A percentile compares a stretch with the other conserved stretches of the same genome.
Conservation (phyloP, 192 early-diverging fungal species). For the Mortierella hygrophila region DNA sequence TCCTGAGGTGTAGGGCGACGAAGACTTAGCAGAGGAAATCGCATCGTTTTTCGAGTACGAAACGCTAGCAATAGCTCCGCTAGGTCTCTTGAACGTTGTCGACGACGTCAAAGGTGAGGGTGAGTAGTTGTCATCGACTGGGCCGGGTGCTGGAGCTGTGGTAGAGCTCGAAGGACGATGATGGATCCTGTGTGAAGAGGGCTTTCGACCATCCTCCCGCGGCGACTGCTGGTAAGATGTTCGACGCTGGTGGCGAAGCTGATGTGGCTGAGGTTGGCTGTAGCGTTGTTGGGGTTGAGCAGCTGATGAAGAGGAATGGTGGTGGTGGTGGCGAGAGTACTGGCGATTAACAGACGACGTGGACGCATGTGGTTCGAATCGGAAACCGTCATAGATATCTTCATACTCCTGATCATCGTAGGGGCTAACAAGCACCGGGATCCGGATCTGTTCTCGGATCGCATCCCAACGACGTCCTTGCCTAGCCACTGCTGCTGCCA, state of each 20-base stretch:
- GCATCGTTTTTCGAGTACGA: background rate
- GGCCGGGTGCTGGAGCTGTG: background rate
- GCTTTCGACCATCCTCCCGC: background rate
- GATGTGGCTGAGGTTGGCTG: background rate
- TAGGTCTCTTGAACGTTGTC: background rate
- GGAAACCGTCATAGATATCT: constrained; percentile 40
- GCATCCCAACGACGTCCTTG: constrained; percentile 52
- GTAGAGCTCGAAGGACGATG: background rate
- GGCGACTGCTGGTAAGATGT: background rate
- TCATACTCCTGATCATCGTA: constrained; percentile 29
- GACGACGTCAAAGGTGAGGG: background rate
- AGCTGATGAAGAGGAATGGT: background rate
- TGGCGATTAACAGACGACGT: background rate
- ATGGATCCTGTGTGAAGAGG: background rate
- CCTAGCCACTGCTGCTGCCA: constrained; percentile 45
- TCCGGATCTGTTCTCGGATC: constrained; percentile 45
- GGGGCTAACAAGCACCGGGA: constrained; percentile 31
- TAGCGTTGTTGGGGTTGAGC: background rate
- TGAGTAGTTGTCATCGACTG: background rate
- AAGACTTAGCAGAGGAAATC: background rate
- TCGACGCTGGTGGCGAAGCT: background rate
- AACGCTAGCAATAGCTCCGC: background rate
- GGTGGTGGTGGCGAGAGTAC: constrained; percentile 4
- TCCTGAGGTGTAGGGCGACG: background rate
- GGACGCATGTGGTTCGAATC: constrained; percentile 9